phyloP scores from a whole-genome alignment of 768 basidiomycete species.

The Infundibulicybe gibba region DNA sequence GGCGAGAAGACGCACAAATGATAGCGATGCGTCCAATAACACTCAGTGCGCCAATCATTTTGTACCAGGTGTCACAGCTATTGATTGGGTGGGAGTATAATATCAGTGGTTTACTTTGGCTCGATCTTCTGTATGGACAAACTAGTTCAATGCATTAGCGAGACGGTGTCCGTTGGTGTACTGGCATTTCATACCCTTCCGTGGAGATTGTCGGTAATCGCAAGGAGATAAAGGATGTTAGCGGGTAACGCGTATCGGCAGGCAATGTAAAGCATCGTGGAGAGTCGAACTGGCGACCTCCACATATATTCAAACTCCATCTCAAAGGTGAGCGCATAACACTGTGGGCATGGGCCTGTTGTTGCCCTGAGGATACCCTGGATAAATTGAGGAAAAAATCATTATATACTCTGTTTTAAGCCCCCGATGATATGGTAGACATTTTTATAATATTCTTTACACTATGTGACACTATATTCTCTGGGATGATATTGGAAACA shows the following conservation, averaged over 20 bases:
- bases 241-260: slow-evolving; percentile 30
- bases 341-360: too few species aligned
- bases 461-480: too few species aligned
- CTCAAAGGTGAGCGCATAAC: slow-evolving; percentile 22
- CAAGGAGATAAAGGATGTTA: slow-evolving; percentile 27
- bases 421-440: too few species aligned
- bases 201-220: slow-evolving; percentile 14
- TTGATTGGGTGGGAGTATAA: too few species aligned
- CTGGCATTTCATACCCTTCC: slow-evolving; percentile 12
- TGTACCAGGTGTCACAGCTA: slow-evolving; percentile 11
- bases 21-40: slow-evolving; percentile 12
- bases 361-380: too few species aligned
- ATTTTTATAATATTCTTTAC: too few species aligned
- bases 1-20: slow-evolving; percentile 8
- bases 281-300: slow-evolving; percentile 18
- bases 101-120: too few species aligned
- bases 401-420: too few species aligned
- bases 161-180: too few species aligned
- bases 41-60: slow-evolving; percentile 5
- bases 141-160: background rate
- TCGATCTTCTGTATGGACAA: background rate
- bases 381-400: background rate
- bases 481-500: too few species aligned
- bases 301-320: slow-evolving; percentile 28
- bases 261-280: slow-evolving; percentile 25